Percentiles rank a stretch among this genome's conserved stretches.
Evolutionary conservation across 2,329 filamentous ascomycete genomes (phyloP).

Genomic region (Fonsecaea pugnacius): DNA sequence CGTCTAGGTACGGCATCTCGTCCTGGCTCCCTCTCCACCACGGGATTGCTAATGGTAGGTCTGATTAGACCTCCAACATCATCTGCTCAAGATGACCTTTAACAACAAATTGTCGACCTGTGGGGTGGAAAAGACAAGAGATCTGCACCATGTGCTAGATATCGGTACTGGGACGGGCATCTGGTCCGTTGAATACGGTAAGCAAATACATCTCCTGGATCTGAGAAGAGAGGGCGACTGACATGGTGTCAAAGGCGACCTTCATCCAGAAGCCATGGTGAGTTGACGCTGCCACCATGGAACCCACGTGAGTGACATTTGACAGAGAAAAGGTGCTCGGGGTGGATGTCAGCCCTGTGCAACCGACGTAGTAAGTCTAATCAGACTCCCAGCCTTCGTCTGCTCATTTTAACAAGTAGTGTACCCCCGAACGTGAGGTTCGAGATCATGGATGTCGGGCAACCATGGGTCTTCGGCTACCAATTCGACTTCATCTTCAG

Average conservation of each 20-base stretch:
- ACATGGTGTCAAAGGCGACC: slow-evolving; percentile 16
- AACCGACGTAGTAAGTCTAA: slow-evolving; percentile 23
- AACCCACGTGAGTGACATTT: slow-evolving; percentile 7
- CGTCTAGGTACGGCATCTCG: slow-evolving; percentile 20
- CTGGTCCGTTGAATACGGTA: slow-evolving; percentile 44
- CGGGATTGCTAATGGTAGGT: slow-evolving; percentile 12
- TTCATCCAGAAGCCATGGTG: slow-evolving; percentile 25
- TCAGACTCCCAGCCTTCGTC: background rate
- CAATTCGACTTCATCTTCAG: slow-evolving; percentile 66
- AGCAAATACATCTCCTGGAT: background rate
- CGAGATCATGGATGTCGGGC: slow-evolving; percentile 62
- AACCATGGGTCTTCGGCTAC: slow-evolving; percentile 59
- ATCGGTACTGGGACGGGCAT: slow-evolving; percentile 46
- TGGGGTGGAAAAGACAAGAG: slow-evolving; percentile 16
- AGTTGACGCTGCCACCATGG: slow-evolving; percentile 3
- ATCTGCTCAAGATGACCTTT: slow-evolving; percentile 44
- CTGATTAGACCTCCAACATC: slow-evolving; percentile 40
- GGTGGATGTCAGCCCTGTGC: slow-evolving; percentile 27
- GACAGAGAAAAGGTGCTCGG: slow-evolving; percentile 22
- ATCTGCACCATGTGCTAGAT: slow-evolving; percentile 41
- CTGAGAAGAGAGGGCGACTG: background rate
- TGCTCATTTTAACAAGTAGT: slow-evolving; percentile 7
- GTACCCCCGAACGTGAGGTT: slow-evolving; percentile 63
- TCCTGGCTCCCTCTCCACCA: background rate
- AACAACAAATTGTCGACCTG: slow-evolving; percentile 40